Evolutionary conservation across 306 rosid species (phyloP), one percentile per base, ranked within the genome.

Genomic region (Pyrus bretschneideri): DNA sequence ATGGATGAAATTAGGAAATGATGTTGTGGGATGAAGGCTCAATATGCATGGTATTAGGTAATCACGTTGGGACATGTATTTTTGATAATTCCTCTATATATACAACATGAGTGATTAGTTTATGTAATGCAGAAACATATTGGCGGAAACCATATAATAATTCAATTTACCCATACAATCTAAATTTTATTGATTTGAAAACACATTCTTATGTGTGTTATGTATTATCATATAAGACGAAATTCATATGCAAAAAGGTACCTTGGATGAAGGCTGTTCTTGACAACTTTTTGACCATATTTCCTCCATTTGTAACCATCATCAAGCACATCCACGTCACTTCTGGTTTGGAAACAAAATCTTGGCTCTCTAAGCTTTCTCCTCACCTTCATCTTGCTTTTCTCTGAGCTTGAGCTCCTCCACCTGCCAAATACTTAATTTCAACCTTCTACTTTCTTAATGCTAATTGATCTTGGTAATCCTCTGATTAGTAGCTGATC

Each of bases 251-350:
- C 4, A 74, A 19, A 22, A 14, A 61, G 5, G 25, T 89, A 94
- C 97, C 98, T 90, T 40, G 98, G 98, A 69, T 95, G 98, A 82
- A 95, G 98, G 81, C 98, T 95, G 73, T 95, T 95, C 82, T 95
- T 95, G 80, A 95, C 98, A 70, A 95, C 96, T 86, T 95, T 95
- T 78, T 92, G 98, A 55, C 98, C 98, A 74, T 95, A 95, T 80
- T 95, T 95, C 86, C 98, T 87, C 98, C 98, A 95, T 85, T 95
- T 95, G 78, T 95, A 95, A 55, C 98, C 98, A 88, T 95, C 98
- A 87, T 95, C 98, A 83, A 95, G 96, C 11, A 95, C 98, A 86
- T 95, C 98, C n/a, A 95, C 95, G 69, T 95, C 98, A 76, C 98
- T 95, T 81, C 97, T 90, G 44, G 97, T 95, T 80, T 95, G 98